Evolutionary conservation across 2,329 filamentous ascomycete genomes (phyloP), one percentile per base, ranked within the genome.

Genomic region (Fusarium camptoceras): DNA sequence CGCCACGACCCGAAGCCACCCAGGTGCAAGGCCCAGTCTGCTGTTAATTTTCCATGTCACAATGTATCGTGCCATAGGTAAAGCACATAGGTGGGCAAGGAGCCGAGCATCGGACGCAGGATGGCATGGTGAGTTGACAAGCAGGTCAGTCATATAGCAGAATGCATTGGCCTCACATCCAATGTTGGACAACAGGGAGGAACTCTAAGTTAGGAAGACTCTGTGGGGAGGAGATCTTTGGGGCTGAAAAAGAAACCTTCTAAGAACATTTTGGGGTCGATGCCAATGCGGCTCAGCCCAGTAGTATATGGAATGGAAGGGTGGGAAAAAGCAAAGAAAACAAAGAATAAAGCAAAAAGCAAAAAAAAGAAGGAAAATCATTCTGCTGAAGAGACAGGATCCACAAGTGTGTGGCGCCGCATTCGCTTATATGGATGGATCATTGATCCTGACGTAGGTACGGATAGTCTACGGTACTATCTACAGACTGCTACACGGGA

Each of bases 51-150:
- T 64, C 47, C 57, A 64, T 70, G 46, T 51, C 43, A 67, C 68
- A 66, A 73, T 72, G 72, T 70, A 68, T 74, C 73, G 70, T 74
- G 71, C 71, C 71, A 75, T 59, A 70, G 58, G 54, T 46, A 54
- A 54, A 59, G 58, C 57, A 64, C 55, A 34, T n/a, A n/a, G n/a
- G n/a, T n/a, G n/a, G 62, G 59, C 59, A 70, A 66, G 64, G 59
- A 64, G 49, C 64, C 60, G 71, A 66, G 61, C 59, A 54, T 67
- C 59, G 54, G 43, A 61, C 47, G 47, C 50, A 43, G 43, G 50
- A 24, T 65, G 44, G 50, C 28, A 70, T 55, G 44, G 30, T 55
- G 20, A 22, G 61, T 51, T 47, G 61, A 58, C 31, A 61, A 66
- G 61, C 59, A 70, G 55, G 34, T 54, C 49, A 72, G 34, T 50